Evolutionary conservation across 305 asterid species (phyloP), one percentile per base, ranked within the genome.

Genomic region (Solanum hybrid): DNA sequence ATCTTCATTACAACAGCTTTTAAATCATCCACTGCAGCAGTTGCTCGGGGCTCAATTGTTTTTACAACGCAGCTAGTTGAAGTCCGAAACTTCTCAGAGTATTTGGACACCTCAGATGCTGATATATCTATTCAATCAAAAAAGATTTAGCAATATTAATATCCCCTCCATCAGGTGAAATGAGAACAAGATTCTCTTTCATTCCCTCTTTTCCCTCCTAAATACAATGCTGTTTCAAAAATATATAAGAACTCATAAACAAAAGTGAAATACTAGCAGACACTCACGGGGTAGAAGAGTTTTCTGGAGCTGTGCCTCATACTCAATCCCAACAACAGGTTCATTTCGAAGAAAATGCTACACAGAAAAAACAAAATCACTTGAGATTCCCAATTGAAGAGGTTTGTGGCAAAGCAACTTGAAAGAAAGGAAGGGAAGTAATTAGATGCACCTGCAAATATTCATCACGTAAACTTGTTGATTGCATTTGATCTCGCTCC

Each of bases 341-440:
- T 96, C 98, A 93, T 95, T 94, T 89, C 97, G 96, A 88, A 97
- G 95, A 94, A 97, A 97, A 93, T 96, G 99, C 99, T 97, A 95
- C 51, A 89, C 41, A 90, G 84, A 85, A 32, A 89, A 88, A 91
- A 89, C 22, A 82, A 82, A 27, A 85, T 6, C 32, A 61, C 45
- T 85, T 85, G 88, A 61, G 29, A 31, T 57, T 84, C 76, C 27
- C 76, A 84, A 84, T 7, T 51, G 31, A 84, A 29, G 72, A 82
- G 15, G 10, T 41, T 51, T 51, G 22, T 6, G 17, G 41, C 20
- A 29, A 68, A 39, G 29, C 14, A 82, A 76, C 78, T 90, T 32
- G 89, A 75, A 51, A 45, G 89, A 32, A 87, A 90, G 82, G 88
- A 85, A 90, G 26, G 26, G 38, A 90, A 85, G 88, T 57, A 85